These are phyloP conservation scores for Pythium rishiriense DNA, from an alignment of 352 stramenopile genomes.

Conservation along the genomic window DNA sequence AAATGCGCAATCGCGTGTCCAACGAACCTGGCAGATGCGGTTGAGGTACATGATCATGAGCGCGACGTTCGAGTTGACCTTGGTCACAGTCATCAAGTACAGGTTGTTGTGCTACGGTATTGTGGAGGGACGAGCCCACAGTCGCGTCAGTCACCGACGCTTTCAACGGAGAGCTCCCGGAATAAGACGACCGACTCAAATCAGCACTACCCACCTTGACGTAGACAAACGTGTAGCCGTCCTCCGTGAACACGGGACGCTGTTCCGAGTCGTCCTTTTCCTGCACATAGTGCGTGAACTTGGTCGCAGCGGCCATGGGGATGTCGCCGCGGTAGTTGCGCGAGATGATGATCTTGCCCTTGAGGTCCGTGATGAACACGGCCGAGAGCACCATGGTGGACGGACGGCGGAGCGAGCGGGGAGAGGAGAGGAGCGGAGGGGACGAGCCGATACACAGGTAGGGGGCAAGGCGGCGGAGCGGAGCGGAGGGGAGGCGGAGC, in stretches of 20 bases:
- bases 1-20: background rate
- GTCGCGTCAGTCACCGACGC: no score
- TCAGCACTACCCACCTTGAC: constrained; percentile 72
- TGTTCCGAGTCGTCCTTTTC: constrained; percentile 94
- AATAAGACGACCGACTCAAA: no score
- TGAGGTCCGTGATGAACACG: constrained; percentile 99
- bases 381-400: constrained; percentile 95
- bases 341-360: constrained; percentile 99
- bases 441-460: background rate
- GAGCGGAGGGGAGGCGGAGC: background rate
- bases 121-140: no score
- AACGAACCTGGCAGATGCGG: constrained; percentile 70
- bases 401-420: background rate
- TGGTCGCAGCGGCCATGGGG: constrained; percentile 90
- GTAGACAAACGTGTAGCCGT: constrained; percentile 94
- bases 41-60: constrained; percentile 95
- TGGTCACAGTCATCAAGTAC: constrained; percentile 98
- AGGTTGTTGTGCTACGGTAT: constrained; percentile 95
- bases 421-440: background rate
- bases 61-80: constrained; percentile 98
- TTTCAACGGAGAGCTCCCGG: no score
- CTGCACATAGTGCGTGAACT: constrained; percentile 91
- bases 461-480: background rate
- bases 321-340: constrained; percentile 99
- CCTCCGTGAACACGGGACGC: constrained; percentile 93